phyloP scores from a whole-genome alignment of 305 asterid species.

The Plantago coronopus region DNA sequence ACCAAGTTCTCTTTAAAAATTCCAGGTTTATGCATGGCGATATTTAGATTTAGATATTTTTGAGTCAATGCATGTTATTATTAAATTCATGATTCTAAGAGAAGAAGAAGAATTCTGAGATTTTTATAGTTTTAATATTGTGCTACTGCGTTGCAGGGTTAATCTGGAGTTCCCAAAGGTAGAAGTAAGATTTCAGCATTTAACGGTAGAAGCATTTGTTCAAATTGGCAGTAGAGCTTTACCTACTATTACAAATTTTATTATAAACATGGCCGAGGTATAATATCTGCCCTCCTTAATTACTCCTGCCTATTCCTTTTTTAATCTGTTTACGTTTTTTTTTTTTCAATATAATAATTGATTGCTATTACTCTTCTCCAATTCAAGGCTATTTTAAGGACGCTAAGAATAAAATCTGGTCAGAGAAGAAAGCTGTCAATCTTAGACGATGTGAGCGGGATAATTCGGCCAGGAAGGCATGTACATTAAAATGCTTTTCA shows the following conservation, averaged over 20 bases:
- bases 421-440: constrained; percentile 62
- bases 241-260: constrained; percentile 87
- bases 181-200: constrained; percentile 78
- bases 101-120: not conserved
- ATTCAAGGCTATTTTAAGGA: constrained; percentile 68
- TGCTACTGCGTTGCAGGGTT: constrained; percentile 53
- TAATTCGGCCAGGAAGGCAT: constrained; percentile 92
- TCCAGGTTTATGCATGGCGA: no score
- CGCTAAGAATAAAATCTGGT: constrained; percentile 57
- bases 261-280: constrained; percentile 91
- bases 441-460: constrained; percentile 81
- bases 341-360: constrained; percentile 22
- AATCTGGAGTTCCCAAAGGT: constrained; percentile 91
- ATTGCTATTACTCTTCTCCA: constrained; percentile 20
- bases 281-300: constrained; percentile 10
- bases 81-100: not conserved
- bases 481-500: constrained; percentile 18
- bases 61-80: constrained; percentile 17
- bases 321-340: not conserved
- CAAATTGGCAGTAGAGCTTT: constrained; percentile 90
- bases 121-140: not conserved
- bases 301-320: constrained; percentile 13
- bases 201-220: constrained; percentile 68
- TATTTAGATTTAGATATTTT: not conserved
- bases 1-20: no score